Base-by-base conservation (phyloP, 768 basidiomycete species). In the Myochromella boudieri region DNA sequence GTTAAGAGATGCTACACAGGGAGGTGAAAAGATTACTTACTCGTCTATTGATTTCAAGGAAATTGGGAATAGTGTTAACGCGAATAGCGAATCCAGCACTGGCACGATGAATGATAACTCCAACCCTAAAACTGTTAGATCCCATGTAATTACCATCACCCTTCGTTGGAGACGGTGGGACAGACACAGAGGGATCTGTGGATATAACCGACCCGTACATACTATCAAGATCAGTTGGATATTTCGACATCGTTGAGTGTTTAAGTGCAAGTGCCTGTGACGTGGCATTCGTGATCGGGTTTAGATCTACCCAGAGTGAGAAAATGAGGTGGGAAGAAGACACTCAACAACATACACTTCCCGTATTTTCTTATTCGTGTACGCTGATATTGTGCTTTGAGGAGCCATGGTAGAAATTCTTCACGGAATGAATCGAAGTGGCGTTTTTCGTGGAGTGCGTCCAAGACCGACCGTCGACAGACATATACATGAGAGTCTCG, bases 401-500 rank as follows among this genome's bases (percentile, higher is more conserved):
- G 88, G 45, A 97, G 61, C 91, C 93, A 97, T 0, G 95, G 95
- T 9, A 97, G 62, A 58, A 97, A 90, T 49, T 97, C 92, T 63
- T 95, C 88, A 41, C 87, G 77, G 42, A 97, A 74, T 12, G 93
- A 95, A 41, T 91, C 85, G 32, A 94, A 75, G 55, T 82, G 77
- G 4, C 68, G 68, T 57, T 89, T 90, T 49, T 81, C 76, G 9
- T 80, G 75, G 21, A 94, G 69, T 10, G 82, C 73, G 48, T 91
- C 84, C 20, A 97, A 70, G 6, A 95, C 72, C 14, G 80, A 76
- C 49, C 80, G 78, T 53, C 81, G 79, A 69, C 92, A 93, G 26
- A 95, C 82, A 57, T 95, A 97, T 25, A 95, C 87, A 64, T 97
- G 94, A 1, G 94, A 90, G 58, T 97, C 94, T 53, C 84, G 81